Evolutionary conservation across 495 filamentous ascomycete species (phyloP).

Genomic region (Echria macrotheca): DNA sequence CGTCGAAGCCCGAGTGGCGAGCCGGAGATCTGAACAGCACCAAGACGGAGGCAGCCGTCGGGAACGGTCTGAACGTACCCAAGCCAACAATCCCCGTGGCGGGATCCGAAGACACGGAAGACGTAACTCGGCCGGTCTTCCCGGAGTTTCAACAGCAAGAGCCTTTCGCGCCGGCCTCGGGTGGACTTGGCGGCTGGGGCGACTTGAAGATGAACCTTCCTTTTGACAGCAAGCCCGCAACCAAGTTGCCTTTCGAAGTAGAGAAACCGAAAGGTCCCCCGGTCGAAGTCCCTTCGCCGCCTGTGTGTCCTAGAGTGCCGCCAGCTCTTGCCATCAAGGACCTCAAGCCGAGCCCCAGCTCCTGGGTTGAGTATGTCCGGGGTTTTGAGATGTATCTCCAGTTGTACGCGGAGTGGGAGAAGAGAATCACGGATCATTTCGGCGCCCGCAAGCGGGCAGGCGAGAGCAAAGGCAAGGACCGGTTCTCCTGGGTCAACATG

Average conservation of each 20-base stretch:
- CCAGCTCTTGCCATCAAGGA: constrained; percentile 27
- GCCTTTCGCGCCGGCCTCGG: constrained; percentile 51
- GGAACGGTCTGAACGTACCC: constrained; percentile 12
- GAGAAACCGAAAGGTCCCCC: constrained; percentile 24
- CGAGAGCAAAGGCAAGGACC: constrained; percentile 37
- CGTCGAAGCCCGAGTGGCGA: constrained; percentile 46
- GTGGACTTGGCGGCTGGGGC: constrained; percentile 57
- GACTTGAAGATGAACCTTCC: constrained; percentile 66
- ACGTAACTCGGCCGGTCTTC: constrained; percentile 46
- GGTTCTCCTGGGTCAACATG: constrained; percentile 49
- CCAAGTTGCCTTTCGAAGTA: constrained; percentile 33
- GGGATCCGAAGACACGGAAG: constrained; percentile 1
- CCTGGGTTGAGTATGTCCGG: constrained; percentile 56
- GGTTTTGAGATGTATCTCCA: constrained; percentile 63
- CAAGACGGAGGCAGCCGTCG: constrained; percentile 5
- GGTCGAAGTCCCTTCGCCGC: constrained; percentile 56
- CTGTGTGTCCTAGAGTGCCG: constrained; percentile 48
- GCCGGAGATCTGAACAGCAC: constrained; percentile 30
- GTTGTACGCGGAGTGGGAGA: constrained; percentile 63
- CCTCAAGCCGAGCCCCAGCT: constrained; percentile 38
- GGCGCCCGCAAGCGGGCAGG: constrained; percentile 52
- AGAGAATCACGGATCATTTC: constrained; percentile 63
- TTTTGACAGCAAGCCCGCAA: constrained; percentile 60
- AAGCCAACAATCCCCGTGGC: constrained; percentile 12
- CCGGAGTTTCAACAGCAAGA: constrained; percentile 60